Base-by-base conservation (phyloP, 179 eudicot genomes). In the Vitellaria paradoxa region DNA sequence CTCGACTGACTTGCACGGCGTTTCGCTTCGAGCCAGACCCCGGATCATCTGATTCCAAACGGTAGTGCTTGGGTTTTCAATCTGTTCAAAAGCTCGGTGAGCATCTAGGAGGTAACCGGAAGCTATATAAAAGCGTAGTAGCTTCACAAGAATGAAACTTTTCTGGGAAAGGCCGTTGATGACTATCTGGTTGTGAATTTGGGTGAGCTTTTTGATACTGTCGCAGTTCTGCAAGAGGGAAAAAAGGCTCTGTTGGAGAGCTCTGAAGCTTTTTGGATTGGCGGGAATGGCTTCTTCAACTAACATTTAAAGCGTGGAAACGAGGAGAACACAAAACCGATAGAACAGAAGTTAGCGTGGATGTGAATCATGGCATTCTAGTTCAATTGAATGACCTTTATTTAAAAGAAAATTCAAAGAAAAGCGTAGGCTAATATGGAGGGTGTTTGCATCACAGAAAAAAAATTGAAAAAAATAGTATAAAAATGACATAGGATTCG, bases 1-100 rank as follows among this genome's bases (percentile, higher is more conserved):
- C 20, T 81, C 79, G 11, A 90, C 59, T 9, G 90, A 72, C 11
- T 83, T 78, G 6, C 46, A 47, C 0, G 88, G 83, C 18, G 78
- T 72, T 46, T 52, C 80, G 63, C 77, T 21, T 13, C 57, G 69
- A 46, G 80, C 65, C 79, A 80, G 78, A 15, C 82, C 83, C 75
- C 91, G 77, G 37, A 91, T 87, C 70, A 92, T 74, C 66, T 92
- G 97, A 69, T 91, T 92, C 84, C 89, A 92, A 47, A 79, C 65
- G 4, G 76, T 70, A 65, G 87, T 85, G 42, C 81, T 89, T 20
- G 97, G 95, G 59, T 60, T 78, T 30, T 81, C 72, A 21, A 88
- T 75, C 66, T 71, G 72, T 4, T 83, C 45, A 78, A 92, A 89
- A 70, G 81, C 72, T 57, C 72, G 74, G 73, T 64, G 80, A 66